Evolutionary conservation across 2,329 filamentous ascomycete genomes (phyloP).

Genomic region (Fonsecaea pugnacius): DNA sequence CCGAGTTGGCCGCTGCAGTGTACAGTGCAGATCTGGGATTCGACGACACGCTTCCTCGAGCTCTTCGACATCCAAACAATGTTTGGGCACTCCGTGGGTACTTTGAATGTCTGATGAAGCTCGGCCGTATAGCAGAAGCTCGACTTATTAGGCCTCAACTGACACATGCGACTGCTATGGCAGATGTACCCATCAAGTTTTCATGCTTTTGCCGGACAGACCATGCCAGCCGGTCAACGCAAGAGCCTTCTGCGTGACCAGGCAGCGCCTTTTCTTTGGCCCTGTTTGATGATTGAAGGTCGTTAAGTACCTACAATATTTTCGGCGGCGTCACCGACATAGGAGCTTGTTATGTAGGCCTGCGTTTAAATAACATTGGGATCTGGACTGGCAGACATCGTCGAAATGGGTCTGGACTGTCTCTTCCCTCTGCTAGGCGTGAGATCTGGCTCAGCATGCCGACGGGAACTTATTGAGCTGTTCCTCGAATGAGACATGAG

Average conservation of each 20-base stretch:
- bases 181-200: slow-evolving; percentile 63
- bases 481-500: not conserved
- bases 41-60: slow-evolving; percentile 64
- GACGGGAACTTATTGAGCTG: not conserved
- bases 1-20: slow-evolving; percentile 60
- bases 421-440: not conserved
- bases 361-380: not conserved
- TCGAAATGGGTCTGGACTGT: not conserved
- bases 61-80: slow-evolving; percentile 71
- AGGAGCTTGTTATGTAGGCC: slow-evolving; percentile 22
- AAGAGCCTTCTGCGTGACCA: not conserved
- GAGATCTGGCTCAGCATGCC: not conserved
- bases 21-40: slow-evolving; percentile 68
- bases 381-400: not conserved
- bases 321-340: too few relatives aligned
- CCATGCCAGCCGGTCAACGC: not conserved
- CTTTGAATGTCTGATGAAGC: slow-evolving; percentile 67
- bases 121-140: slow-evolving; percentile 58
- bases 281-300: too few relatives aligned
- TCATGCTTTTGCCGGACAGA: slow-evolving; percentile 62
- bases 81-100: slow-evolving; percentile 76
- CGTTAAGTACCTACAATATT: not conserved
- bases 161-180: slow-evolving; percentile 57
- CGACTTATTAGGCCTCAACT: slow-evolving; percentile 56
- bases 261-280: too few relatives aligned